Evolutionary conservation across 176 grass and related monocot species (phyloP).

Genomic region (Elaeis guineensis): DNA sequence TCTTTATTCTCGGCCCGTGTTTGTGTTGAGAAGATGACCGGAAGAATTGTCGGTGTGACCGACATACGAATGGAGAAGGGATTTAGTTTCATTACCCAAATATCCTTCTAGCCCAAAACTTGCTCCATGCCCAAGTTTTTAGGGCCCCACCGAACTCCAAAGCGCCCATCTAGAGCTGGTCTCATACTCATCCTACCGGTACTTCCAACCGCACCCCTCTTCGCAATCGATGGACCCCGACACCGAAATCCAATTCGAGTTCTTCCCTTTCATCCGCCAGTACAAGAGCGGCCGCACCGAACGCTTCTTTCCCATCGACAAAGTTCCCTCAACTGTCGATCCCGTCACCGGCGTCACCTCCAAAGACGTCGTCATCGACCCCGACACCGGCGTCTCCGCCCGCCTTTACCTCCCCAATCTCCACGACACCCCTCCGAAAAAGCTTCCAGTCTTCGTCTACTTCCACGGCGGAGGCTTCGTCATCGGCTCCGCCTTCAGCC

Average conservation of each 20-base stretch:
- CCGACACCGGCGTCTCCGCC: constrained; percentile 10
- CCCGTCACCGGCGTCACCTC: constrained; percentile 32
- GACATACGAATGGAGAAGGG: no score
- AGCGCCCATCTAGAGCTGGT: no score
- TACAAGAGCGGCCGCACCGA: constrained; percentile 57
- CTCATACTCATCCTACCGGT: background rate
- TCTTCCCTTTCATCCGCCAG: constrained; percentile 40
- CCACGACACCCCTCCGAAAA: background rate
- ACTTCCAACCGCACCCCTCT: background rate
- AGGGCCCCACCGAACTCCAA: no score
- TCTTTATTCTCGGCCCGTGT: no score
- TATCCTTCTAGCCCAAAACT: no score
- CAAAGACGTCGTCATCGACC: constrained; percentile 28
- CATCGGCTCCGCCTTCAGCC: constrained; percentile 52
- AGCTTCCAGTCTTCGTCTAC: constrained; percentile 40
- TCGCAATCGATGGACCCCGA: constrained; percentile 13
- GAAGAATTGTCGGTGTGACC: no score
- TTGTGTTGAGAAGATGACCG: no score
- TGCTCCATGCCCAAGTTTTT: no score
- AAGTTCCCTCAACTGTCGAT: constrained; percentile 33
- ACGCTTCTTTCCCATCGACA: constrained; percentile 38
- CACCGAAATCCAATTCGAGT: constrained; percentile 51
- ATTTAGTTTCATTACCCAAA: no score
- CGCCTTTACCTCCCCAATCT: constrained; percentile 38
- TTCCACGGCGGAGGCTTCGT: constrained; percentile 63